Percentiles rank a stretch among this genome's conserved stretches.
Evolutionary conservation across 164 flowering plant species (phyloP).

Genomic region (Nymphaea colorata): DNA sequence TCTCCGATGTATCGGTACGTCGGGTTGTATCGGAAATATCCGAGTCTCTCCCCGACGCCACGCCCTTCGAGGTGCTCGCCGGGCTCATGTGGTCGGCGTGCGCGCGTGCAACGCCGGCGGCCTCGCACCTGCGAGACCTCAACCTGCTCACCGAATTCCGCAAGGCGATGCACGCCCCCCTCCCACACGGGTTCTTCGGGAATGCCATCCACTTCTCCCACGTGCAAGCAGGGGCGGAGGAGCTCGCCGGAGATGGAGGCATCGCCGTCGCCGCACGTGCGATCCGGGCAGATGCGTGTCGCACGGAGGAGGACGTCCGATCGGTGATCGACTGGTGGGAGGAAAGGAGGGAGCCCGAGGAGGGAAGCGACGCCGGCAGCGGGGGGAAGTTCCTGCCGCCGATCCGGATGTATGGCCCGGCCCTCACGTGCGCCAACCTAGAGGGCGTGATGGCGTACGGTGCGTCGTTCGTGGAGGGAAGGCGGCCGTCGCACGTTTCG

Average conservation of each 20-base stretch:
- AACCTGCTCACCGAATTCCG: slow-evolving; percentile 37
- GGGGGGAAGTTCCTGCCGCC: slow-evolving; percentile 29
- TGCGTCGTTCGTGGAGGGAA: slow-evolving; percentile 24
- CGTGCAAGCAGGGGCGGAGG: slow-evolving; percentile 5
- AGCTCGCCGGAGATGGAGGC: slow-evolving; percentile 13
- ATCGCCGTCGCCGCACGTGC: slow-evolving; percentile 9
- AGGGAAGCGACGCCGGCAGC: neutral
- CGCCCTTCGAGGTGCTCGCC: slow-evolving; percentile 56
- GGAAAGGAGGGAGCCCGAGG: neutral
- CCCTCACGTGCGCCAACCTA: slow-evolving; percentile 51
- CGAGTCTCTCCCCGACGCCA: slow-evolving; percentile 22
- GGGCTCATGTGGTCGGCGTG: slow-evolving; percentile 58
- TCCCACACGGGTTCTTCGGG: slow-evolving; percentile 53
- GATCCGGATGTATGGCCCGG: slow-evolving; percentile 52
- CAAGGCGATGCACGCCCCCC: slow-evolving; percentile 24
- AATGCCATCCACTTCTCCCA: slow-evolving; percentile 58
- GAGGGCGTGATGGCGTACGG: slow-evolving; percentile 32
- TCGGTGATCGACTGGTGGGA: slow-evolving; percentile 30
- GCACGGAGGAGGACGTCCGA: slow-evolving; percentile 34
- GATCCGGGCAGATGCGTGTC: slow-evolving; percentile 22
- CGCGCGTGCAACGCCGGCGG: slow-evolving; percentile 10
- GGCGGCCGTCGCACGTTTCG: slow-evolving; percentile 51
- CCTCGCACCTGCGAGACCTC: slow-evolving; percentile 24
- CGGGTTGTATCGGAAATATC: slow-evolving; percentile 24
- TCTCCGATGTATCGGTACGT: slow-evolving; percentile 34